A percentile compares a stretch with the other conserved stretches of the same genome.
These are phyloP conservation scores for Musa schizocarpa DNA, from an alignment of 176 grass and related monocot species.

Conservation along the genomic window DNA sequence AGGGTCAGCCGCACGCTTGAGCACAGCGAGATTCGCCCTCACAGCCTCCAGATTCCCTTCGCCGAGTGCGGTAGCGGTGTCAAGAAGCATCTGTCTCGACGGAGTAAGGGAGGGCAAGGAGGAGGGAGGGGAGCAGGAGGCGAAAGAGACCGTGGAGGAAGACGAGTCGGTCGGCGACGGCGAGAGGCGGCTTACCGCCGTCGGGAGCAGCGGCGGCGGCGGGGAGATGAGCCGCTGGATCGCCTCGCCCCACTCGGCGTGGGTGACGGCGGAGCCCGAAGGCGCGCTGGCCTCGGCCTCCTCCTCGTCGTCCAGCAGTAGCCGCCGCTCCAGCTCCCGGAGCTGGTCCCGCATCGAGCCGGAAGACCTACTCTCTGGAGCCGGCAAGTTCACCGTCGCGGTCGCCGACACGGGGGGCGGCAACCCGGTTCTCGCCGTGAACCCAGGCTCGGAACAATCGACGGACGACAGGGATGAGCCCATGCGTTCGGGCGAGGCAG, in stretches of 20 bases:
- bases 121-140: not conserved
- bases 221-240: not conserved
- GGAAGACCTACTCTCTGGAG: not conserved
- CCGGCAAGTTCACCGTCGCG: not conserved
- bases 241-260: not conserved
- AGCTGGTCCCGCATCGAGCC: conserved; percentile 7
- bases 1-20: not conserved
- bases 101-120: not conserved
- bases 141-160: not conserved
- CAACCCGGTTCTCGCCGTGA: not conserved
- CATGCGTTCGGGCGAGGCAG: not conserved
- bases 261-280: conserved; percentile 8
- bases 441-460: no score
- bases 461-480: no score
- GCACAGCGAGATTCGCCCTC: not conserved
- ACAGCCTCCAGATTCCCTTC: not conserved
- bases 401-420: not conserved
- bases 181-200: not conserved
- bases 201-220: no score
- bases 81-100: conserved; percentile 10
- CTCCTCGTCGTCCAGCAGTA: conserved; percentile 4
- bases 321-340: conserved; percentile 13
- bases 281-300: conserved; percentile 11
- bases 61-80: not conserved
- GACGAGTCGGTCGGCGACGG: not conserved